Evolutionary conservation across 2,329 filamentous ascomycete genomes (phyloP).

Genomic region (Penicillium fuscoglaucum): DNA sequence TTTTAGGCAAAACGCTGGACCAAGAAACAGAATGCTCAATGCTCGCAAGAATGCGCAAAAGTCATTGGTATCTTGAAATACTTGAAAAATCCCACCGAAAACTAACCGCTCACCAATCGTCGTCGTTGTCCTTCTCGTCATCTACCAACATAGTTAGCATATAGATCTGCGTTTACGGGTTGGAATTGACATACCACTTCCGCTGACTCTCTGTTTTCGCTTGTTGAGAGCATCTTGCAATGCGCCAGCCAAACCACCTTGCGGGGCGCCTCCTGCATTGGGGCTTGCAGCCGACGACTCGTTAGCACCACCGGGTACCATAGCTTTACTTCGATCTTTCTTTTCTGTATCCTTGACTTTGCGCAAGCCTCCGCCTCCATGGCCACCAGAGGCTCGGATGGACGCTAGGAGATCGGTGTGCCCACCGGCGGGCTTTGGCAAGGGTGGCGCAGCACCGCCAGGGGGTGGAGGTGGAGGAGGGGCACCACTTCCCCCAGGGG

Average conservation of each 20-base stretch:
- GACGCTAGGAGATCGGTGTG: slow-evolving; percentile 49
- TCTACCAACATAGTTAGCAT: slow-evolving; percentile 38
- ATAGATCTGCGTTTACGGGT: not conserved
- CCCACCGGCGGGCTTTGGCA: slow-evolving; percentile 41
- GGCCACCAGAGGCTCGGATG: slow-evolving; percentile 57
- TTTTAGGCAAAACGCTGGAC: slow-evolving; percentile 19
- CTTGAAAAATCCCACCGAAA: slow-evolving; percentile 5
- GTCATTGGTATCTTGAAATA: slow-evolving; percentile 22
- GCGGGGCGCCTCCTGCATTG: slow-evolving; percentile 53
- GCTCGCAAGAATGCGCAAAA: slow-evolving; percentile 19
- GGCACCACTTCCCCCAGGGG: slow-evolving; percentile 48
- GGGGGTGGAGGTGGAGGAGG: slow-evolving; percentile 52
- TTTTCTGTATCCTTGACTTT: slow-evolving; percentile 50
- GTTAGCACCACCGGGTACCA: slow-evolving; percentile 52
- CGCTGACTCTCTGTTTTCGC: slow-evolving; percentile 90
- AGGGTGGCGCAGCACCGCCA: slow-evolving; percentile 45
- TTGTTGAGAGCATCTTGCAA: slow-evolving; percentile 75
- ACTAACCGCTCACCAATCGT: slow-evolving; percentile 43
- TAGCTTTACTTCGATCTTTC: slow-evolving; percentile 48
- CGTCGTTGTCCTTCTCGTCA: slow-evolving; percentile 49
- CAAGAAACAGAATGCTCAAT: slow-evolving; percentile 14
- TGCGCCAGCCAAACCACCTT: slow-evolving; percentile 74
- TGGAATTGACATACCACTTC: slow-evolving; percentile 72
- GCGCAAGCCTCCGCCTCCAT: slow-evolving; percentile 48
- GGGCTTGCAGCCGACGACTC: slow-evolving; percentile 56